Conservation (phyloP, 176 grass and related monocot genomes). For the Typha latifolia region DNA sequence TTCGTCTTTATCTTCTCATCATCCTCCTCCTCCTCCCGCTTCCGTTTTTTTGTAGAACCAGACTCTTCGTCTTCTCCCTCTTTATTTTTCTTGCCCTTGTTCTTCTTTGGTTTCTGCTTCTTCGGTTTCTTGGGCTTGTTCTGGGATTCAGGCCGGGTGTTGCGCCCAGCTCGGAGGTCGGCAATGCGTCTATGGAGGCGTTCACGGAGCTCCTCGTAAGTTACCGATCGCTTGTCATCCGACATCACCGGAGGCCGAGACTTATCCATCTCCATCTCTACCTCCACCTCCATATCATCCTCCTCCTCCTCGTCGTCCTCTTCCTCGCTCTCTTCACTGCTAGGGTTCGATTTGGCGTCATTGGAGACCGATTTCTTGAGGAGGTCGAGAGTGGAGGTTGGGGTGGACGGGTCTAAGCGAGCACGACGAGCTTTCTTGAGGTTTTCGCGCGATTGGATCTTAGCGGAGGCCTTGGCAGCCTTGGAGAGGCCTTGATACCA, state of each 20-base stretch:
- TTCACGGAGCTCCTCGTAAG: conserved; percentile 65
- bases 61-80: background rate
- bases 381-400: conserved; percentile 62
- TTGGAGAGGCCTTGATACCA: conserved; percentile 82
- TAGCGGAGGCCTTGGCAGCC: conserved; percentile 48
- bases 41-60: conserved; percentile 31
- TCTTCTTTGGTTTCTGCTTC: conserved; percentile 39
- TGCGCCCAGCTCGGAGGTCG: conserved; percentile 48
- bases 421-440: conserved; percentile 52
- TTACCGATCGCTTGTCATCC: conserved; percentile 45
- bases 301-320: conserved; percentile 17
- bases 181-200: conserved; percentile 43
- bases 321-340: conserved; percentile 17
- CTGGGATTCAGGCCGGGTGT: conserved; percentile 54
- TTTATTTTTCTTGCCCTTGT: conserved; percentile 34
- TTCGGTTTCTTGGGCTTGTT: conserved; percentile 51
- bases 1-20: conserved; percentile 40
- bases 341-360: conserved; percentile 21
- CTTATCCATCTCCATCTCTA: background rate
- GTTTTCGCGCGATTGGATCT: conserved; percentile 60
- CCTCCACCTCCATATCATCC: conserved; percentile 10
- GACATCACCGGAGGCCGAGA: conserved; percentile 8
- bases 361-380: conserved; percentile 47
- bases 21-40: conserved; percentile 39
- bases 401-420: conserved; percentile 43